phyloP scores from a whole-genome alignment of 331 rosid species.

The Acacia pycnantha region DNA sequence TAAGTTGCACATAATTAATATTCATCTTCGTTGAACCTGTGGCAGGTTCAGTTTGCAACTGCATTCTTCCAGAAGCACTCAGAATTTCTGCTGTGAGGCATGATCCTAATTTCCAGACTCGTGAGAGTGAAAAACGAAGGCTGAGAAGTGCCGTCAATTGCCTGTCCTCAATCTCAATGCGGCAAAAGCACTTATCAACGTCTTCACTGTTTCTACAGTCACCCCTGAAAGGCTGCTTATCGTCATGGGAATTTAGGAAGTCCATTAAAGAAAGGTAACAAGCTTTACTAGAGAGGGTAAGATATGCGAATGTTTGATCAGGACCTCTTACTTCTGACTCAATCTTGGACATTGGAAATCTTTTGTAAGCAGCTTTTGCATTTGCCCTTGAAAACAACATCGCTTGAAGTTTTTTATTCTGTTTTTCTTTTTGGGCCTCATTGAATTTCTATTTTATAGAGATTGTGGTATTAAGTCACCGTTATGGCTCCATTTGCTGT shows the following conservation, averaged over 20 bases:
- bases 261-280: slow-evolving; percentile 76
- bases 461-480: slow-evolving; percentile 4
- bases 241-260: slow-evolving; percentile 80
- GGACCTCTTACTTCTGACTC: background rate
- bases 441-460: background rate
- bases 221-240: slow-evolving; percentile 79
- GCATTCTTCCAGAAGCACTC: slow-evolving; percentile 84
- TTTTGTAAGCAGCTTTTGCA: slow-evolving; percentile 30
- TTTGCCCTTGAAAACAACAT: background rate
- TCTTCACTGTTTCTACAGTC: slow-evolving; percentile 91
- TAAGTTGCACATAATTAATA: background rate
- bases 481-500: slow-evolving; percentile 4
- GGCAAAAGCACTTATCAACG: slow-evolving; percentile 87
- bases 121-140: slow-evolving; percentile 73
- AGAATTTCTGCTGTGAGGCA: slow-evolving; percentile 73
- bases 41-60: slow-evolving; percentile 87
- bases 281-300: slow-evolving; percentile 10
- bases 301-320: slow-evolving; percentile 6
- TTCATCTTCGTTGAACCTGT: slow-evolving; percentile 26
- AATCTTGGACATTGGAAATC: background rate
- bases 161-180: slow-evolving; percentile 85
- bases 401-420: background rate
- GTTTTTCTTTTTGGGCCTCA: background rate
- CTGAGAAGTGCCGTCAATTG: slow-evolving; percentile 63
- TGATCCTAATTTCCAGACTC: slow-evolving; percentile 57